phyloP scores from a whole-genome alignment of 768 basidiomycete genomes.

The Vishniacozyma victoriae region DNA sequence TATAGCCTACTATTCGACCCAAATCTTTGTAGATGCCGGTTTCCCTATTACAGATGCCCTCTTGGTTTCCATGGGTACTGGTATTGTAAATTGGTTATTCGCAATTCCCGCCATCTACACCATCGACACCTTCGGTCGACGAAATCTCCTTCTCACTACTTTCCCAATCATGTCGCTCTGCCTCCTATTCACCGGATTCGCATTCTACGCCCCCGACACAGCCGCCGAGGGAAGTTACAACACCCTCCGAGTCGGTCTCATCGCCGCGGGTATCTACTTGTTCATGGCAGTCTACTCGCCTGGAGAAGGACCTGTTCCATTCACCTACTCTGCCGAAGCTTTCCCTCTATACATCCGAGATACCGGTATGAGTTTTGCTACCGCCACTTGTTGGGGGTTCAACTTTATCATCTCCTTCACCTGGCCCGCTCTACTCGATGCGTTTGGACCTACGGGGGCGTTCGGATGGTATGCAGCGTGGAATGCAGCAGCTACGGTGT shows the following conservation, averaged over 20 bases:
- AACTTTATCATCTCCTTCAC: conserved; percentile 32
- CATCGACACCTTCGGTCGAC: conserved; percentile 65
- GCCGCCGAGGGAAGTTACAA: conserved; percentile 1
- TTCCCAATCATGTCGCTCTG: conserved; percentile 68
- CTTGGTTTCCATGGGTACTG: conserved; percentile 43
- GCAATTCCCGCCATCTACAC: conserved; percentile 39
- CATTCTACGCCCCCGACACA: conserved; percentile 3
- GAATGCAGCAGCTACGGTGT: conserved; percentile 20
- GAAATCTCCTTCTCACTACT: conserved; percentile 69
- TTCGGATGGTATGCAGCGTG: conserved; percentile 60
- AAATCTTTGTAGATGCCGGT: conserved; percentile 48
- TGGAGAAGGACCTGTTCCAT: conserved; percentile 83
- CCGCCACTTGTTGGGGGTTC: conserved; percentile 49
- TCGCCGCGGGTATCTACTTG: conserved; percentile 44
- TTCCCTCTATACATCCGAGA: conserved; percentile 79
- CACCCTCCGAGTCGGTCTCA: conserved; percentile 50
- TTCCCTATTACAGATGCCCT: conserved; percentile 32
- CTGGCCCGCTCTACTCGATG: conserved; percentile 63
- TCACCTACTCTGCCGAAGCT: conserved; percentile 53
- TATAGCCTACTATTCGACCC: conserved; percentile 50
- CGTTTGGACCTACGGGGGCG: conserved; percentile 65
- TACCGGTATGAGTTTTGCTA: conserved; percentile 69
- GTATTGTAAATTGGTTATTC: conserved; percentile 32
- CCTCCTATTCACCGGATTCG: conserved; percentile 48
- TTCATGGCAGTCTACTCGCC: conserved; percentile 43